phyloP scores from a whole-genome alignment of 495 filamentous ascomycete genomes.

The Penicillium pulvis region DNA sequence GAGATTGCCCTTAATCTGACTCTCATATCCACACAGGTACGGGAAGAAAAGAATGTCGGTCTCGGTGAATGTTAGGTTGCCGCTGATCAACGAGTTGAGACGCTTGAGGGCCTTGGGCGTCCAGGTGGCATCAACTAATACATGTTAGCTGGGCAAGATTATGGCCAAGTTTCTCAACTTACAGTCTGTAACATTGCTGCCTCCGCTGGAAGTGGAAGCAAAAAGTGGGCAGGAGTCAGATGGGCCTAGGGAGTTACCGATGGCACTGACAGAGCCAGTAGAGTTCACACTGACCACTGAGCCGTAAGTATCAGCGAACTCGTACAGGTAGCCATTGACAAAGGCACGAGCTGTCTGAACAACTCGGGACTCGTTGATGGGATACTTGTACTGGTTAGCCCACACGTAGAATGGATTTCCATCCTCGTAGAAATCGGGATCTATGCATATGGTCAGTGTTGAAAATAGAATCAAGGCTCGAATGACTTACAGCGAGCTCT shows the following conservation, averaged over 20 bases:
- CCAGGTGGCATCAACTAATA: conserved; percentile 46
- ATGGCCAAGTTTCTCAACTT: conserved; percentile 3
- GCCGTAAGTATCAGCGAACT: conserved; percentile 46
- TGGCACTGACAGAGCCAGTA: conserved; percentile 37
- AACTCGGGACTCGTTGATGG: conserved; percentile 38
- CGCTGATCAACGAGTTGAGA: conserved; percentile 48
- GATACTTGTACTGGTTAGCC: conserved; percentile 58
- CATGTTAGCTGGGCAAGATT: not conserved
- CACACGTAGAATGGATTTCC: conserved; percentile 56
- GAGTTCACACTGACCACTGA: conserved; percentile 55
- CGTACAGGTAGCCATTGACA: conserved; percentile 54
- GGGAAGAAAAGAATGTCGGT: conserved; percentile 56
- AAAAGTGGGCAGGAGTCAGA: conserved; percentile 59
- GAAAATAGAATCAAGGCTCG: not conserved
- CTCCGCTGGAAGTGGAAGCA: conserved; percentile 37
- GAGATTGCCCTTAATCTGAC: conserved; percentile 54
- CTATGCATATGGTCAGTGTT: conserved; percentile 20
- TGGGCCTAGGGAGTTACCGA: conserved; percentile 56
- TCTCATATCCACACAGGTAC: conserved; percentile 63
- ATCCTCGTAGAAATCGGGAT: conserved; percentile 57
- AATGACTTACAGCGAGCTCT: conserved; percentile 22
- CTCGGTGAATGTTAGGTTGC: conserved; percentile 51
- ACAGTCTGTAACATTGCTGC: conserved; percentile 41
- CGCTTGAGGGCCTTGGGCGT: conserved; percentile 52
- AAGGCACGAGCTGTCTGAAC: conserved; percentile 53